phyloP scores from a whole-genome alignment of 2,329 filamentous ascomycete genomes.

The Fusarium drepaniforme region DNA sequence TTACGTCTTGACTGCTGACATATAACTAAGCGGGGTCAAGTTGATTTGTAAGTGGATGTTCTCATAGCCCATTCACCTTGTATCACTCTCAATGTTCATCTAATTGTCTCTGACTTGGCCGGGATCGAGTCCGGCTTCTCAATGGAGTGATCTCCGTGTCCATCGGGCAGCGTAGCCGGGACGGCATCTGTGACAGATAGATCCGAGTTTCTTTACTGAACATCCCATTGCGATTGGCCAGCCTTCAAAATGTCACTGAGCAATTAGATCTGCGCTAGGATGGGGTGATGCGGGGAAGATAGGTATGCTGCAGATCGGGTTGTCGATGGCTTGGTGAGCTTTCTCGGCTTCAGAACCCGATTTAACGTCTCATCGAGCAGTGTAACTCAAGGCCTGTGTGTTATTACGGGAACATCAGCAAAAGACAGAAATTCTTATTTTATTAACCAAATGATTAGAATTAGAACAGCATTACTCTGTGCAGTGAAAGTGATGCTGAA shows the following conservation, averaged over 20 bases:
- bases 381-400: background rate
- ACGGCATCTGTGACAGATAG: background rate
- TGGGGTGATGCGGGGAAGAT: background rate
- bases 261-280: background rate
- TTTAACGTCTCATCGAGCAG: background rate
- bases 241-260: background rate
- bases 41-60: background rate
- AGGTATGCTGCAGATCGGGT: background rate
- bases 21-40: background rate
- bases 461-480: background rate
- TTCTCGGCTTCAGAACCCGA: slow-evolving; percentile 5
- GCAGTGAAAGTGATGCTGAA: background rate
- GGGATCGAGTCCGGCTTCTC: background rate
- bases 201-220: background rate
- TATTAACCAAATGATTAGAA: background rate
- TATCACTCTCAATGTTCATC: background rate
- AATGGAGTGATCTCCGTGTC: background rate
- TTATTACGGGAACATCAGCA: background rate
- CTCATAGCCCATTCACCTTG: background rate
- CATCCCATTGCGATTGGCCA: background rate
- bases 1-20: background rate
- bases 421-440: background rate
- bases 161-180: slow-evolving; percentile 4
- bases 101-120: background rate
- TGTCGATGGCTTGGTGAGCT: background rate